These are phyloP conservation scores for Daphne laureola DNA, from an alignment of 441 rosid species.

Conservation along the genomic window DNA sequence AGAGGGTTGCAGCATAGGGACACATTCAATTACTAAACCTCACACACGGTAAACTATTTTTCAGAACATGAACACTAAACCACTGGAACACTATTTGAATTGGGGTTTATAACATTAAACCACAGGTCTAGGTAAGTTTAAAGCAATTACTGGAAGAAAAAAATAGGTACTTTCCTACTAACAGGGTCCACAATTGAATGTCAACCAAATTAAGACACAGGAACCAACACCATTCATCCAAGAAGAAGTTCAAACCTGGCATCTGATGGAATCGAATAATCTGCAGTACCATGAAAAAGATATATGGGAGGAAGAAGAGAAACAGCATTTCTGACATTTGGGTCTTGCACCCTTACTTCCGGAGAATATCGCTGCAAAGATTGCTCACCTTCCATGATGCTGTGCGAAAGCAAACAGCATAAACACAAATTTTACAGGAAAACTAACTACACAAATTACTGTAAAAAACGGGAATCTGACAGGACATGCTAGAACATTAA, in stretches of 20 bases:
- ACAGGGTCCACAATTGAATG: too few relatives aligned
- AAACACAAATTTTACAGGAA: not conserved
- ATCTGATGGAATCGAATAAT: slow-evolving; percentile 80
- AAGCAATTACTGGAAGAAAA: too few relatives aligned
- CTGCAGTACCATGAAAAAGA: slow-evolving; percentile 82
- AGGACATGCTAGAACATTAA: too few relatives aligned
- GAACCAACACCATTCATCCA: not conserved
- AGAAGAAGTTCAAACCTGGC: slow-evolving; percentile 51
- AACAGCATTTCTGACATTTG: slow-evolving; percentile 39
- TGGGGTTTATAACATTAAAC: too few relatives aligned
- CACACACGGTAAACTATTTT: too few relatives aligned
- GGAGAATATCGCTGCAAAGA: slow-evolving; percentile 68
- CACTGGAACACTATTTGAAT: too few relatives aligned
- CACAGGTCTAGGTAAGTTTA: too few relatives aligned
- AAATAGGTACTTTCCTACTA: too few relatives aligned
- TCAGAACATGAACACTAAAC: too few relatives aligned
- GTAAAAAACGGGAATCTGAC: not conserved
- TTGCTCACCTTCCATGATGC: slow-evolving; percentile 91
- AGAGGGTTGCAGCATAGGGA: too few relatives aligned
- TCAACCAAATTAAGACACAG: too few relatives aligned
- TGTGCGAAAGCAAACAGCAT: slow-evolving; percentile 18
- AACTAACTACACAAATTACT: not conserved
- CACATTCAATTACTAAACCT: too few relatives aligned
- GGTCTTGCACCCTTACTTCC: slow-evolving; percentile 61
- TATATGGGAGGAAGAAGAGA: slow-evolving; percentile 58